Evolutionary conservation across 2,329 filamentous ascomycete genomes (phyloP), one percentile per base, ranked within the genome.

Genomic region (Xylaria sp.): DNA sequence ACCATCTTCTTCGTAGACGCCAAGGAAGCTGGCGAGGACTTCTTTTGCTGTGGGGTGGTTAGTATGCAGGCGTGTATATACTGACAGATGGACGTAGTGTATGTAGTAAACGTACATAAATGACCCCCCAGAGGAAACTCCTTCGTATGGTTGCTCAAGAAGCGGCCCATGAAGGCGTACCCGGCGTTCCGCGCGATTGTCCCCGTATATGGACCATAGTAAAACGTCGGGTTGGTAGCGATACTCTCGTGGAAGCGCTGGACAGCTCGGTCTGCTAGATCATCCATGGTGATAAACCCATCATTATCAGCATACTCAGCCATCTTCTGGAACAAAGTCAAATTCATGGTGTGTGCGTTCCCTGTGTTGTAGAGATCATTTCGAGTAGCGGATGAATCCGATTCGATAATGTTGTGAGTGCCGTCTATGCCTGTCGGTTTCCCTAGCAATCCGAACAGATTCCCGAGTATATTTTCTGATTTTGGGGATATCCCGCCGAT

Each of bases 381-480:
- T 2, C 84, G 79, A 0, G 83, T 84, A 46, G 79, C 78, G 45
- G 83, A 85, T 0, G 76, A 80, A 71, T 87, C 84, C 0, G 79
- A 75, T 74, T 87, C 84, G 67, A 85, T 82, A 58, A 82, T 80
- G 70, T 85, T 85, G 71, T 87, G 84, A 2, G 80, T 80, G n/a
- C 81, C 80, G 14, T 73, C 73, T 2, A 86, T 76, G 4, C 83
- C 82, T 43, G 78, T 78, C 0, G 82, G 82, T 15, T 75, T 76
- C 2, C 80, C 76, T 0, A 83, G 70, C 2, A 83, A 73, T 1
- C 81, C 81, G 1, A 78, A 63, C 0, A 82, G 67, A 51, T 82
- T 78, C 23, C 76, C 73, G 4, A 82, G 72, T 6, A 82, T 72
- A 63, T 81, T 78, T 60, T 77, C 74, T 14, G 77, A 74, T 51